These are phyloP conservation scores for Alternaria panax DNA, from an alignment of 2,329 filamentous ascomycete genomes.

Conservation along the genomic window DNA sequence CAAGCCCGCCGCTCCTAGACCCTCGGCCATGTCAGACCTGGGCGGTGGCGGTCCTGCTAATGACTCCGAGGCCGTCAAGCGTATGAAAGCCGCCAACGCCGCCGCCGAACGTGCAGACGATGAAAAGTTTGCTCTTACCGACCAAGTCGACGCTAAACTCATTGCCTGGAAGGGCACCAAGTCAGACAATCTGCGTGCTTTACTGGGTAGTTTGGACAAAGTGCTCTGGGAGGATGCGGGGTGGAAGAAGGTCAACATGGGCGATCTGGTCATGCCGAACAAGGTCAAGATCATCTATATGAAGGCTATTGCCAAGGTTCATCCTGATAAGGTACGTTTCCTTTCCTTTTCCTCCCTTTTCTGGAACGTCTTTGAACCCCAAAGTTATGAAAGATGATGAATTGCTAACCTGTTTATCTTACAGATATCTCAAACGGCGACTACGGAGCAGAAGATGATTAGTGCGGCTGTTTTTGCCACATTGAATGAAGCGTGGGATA, in stretches of 20 bases:
- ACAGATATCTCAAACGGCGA: conserved; percentile 67
- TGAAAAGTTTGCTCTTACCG: conserved; percentile 88
- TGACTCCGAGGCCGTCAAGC: conserved; percentile 77
- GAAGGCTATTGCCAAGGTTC: conserved; percentile 98
- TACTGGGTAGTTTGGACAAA: conserved; percentile 84
- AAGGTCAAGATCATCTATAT: conserved; percentile 98
- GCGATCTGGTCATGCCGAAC: conserved; percentile 88
- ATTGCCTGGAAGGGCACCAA: conserved; percentile 88
- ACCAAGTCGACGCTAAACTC: conserved; percentile 83
- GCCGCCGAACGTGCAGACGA: conserved; percentile 87
- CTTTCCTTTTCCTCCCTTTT: neutral
- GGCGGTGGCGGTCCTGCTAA: conserved; percentile 55
- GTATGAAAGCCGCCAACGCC: conserved; percentile 82
- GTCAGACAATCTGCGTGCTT: conserved; percentile 86
- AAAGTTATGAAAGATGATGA: neutral
- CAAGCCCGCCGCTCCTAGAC: conserved; percentile 36
- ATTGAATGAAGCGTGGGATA: conserved; percentile 73
- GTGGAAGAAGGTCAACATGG: conserved; percentile 96
- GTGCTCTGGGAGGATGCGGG: conserved; percentile 92
- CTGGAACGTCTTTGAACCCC: too few species aligned
- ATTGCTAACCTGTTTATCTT: conserved; percentile 19
- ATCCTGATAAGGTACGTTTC: conserved; percentile 88
- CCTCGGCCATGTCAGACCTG: conserved; percentile 54
- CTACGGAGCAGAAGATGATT: conserved; percentile 72
- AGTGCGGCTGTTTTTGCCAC: conserved; percentile 70